Base-by-base conservation (phyloP, 495 filamentous ascomycete species). In the Chaetomium cochliodes region DNA sequence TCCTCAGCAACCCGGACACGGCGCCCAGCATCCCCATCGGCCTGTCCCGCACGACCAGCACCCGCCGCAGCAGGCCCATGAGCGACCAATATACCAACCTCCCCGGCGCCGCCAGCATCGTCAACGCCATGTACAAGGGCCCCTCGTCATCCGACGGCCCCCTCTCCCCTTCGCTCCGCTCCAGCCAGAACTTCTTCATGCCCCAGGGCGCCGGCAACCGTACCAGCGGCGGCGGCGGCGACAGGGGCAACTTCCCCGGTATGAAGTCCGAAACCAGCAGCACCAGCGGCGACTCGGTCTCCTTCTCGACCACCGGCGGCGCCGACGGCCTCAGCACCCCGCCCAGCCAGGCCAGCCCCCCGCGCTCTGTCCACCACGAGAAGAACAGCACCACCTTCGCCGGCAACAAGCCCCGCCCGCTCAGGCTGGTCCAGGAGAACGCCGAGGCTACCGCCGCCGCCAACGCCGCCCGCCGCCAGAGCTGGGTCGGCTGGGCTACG, bases 101-200 rank as follows among this genome's bases (percentile, higher is more conserved):
- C 5, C 89, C 89, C 5, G 64, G 69, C 61, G 87, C 85, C 5
- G 90, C 91, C 20, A 84, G 82, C 47, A 85, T 94, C 33, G 87
- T 94, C 22, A 89, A 89, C 64, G 90, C 90, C 69, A 96, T 96
- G 90, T 92, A 92, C 78, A 88, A 87, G 68, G 86, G 86, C 16
- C 74, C 80, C 42, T 60, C 60, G 13, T 23, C 57, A 7, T 73
- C 81, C 46, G 73, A 78, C 62, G 78, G 82, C 13, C 84, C 84
- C 18, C 79, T 87, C 23, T 89, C 88, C 16, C 83, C 80, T 28
- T 74, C 78, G 1, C 77, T 84, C 7, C 78, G 75, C 68, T 81
- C 79, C 70, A 73, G 78, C 70, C 70, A 77, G 62, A 76, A 74
- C 26, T 78, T 80, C 68, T 79, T 79, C 72, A 69, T 70, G 16